Percentiles rank a stretch among this genome's conserved stretches.
Conservation (phyloP, 2,329 filamentous ascomycete genomes). For the Nemania sp. region DNA sequence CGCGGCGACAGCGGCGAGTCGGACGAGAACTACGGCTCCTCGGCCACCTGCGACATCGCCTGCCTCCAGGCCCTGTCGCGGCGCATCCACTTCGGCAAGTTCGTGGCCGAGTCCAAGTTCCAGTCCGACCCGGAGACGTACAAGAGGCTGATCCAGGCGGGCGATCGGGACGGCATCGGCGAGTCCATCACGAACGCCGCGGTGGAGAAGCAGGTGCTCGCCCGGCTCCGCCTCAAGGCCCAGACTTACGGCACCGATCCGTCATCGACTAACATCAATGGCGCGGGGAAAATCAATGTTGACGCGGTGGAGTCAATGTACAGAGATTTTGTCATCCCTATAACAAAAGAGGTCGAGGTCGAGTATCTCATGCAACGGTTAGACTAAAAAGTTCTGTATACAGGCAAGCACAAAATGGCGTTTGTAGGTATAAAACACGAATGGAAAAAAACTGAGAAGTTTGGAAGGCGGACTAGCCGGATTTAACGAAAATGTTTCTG, state of each 20-base stretch:
- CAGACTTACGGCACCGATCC: conserved; percentile 95
- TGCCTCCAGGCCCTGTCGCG: conserved; percentile 91
- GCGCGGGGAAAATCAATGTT: conserved; percentile 85
- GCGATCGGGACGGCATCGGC: conserved; percentile 84
- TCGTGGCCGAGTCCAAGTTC: conserved; percentile 97
- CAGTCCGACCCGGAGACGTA: conserved; percentile 83
- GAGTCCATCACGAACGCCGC: conserved; percentile 89
- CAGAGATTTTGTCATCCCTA: conserved; percentile 89
- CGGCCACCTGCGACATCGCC: conserved; percentile 89
- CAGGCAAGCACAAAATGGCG: conserved; percentile 25
- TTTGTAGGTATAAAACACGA: conserved; percentile 28
- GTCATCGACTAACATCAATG: conserved; percentile 67
- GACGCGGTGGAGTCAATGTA: conserved; percentile 94
- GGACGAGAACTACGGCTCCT: conserved; percentile 94
- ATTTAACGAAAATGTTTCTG: conserved; percentile 18
- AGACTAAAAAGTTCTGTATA: conserved; percentile 53
- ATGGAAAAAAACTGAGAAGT: conserved; percentile 17
- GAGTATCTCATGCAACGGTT: conserved; percentile 97
- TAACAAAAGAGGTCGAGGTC: conserved; percentile 98
- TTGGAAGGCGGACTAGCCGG: conserved; percentile 1
- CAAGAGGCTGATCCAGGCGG: conserved; percentile 82
- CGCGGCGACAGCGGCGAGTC: conserved; percentile 83
- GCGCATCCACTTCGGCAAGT: conserved; percentile 97
- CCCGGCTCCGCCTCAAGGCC: conserved; percentile 87
- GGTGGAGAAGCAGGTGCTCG: conserved; percentile 92